A percentile compares a stretch with the other conserved stretches of the same genome.
These are phyloP conservation scores for Silene latifolia DNA, from an alignment of 148 eudicot genomes.

Conservation along the genomic window DNA sequence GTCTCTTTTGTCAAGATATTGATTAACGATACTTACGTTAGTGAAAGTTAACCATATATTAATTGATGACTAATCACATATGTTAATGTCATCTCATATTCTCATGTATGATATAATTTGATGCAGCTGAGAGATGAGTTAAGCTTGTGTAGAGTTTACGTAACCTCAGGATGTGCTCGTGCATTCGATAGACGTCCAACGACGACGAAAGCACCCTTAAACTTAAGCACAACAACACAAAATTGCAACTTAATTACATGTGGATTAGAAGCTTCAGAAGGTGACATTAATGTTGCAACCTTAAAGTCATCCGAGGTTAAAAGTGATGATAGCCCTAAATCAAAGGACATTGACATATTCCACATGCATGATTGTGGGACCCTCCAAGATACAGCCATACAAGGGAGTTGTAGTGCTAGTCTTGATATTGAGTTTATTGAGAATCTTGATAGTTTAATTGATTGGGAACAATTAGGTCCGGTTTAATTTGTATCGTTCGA, in stretches of 20 bases:
- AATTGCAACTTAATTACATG: too few species aligned
- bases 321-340: too few species aligned
- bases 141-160: conserved; percentile 55
- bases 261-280: neutral
- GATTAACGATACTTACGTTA: too few species aligned
- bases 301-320: too few species aligned
- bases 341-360: too few species aligned
- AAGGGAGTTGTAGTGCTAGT: too few species aligned
- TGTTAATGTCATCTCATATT: neutral
- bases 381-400: neutral
- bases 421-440: too few species aligned
- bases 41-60: too few species aligned
- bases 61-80: too few species aligned
- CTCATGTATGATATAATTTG: neutral
- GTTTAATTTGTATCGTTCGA: neutral
- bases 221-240: too few species aligned
- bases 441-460: neutral
- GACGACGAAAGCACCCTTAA: neutral
- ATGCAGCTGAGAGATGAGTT: conserved; percentile 56
- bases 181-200: conserved; percentile 61
- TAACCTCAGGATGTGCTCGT: conserved; percentile 46
- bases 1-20: too few species aligned
- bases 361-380: neutral
- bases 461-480: neutral
- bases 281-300: too few species aligned